These are phyloP conservation scores for Boletales sp. DNA, from an alignment of 768 basidiomycete species.

Conservation along the genomic window DNA sequence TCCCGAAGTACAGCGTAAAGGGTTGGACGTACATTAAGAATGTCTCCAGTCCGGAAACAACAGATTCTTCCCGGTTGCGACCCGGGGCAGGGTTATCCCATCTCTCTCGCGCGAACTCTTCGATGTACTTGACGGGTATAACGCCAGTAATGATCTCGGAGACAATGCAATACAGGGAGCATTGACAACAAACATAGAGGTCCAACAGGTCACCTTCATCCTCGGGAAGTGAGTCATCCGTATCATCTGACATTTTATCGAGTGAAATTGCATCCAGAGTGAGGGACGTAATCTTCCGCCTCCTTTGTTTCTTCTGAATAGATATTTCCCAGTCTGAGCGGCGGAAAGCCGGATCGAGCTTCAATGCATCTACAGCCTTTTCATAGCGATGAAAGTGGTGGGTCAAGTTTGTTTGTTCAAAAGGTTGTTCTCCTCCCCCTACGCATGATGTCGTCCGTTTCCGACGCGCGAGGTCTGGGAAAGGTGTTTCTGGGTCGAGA, in stretches of 20 bases:
- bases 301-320: conserved; percentile 47
- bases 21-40: conserved; percentile 53
- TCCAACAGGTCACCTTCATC: conserved; percentile 61
- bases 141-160: conserved; percentile 73
- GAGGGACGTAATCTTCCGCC: conserved; percentile 48
- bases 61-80: conserved; percentile 52
- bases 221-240: conserved; percentile 27
- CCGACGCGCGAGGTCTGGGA: conserved; percentile 56
- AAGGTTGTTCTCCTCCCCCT: conserved; percentile 44
- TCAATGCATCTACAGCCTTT: conserved; percentile 64
- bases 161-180: conserved; percentile 68
- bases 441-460: conserved; percentile 50
- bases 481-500: conserved; percentile 35
- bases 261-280: conserved; percentile 26
- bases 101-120: conserved; percentile 64
- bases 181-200: conserved; percentile 83
- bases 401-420: conserved; percentile 52
- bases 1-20: background rate
- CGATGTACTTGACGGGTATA: conserved; percentile 56
- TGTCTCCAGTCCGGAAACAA: conserved; percentile 61
- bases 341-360: conserved; percentile 59
- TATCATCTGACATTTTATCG: conserved; percentile 26
- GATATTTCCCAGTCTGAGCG: conserved; percentile 59
- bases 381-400: conserved; percentile 82
- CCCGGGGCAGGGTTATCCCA: conserved; percentile 51